Conservation (phyloP, 2,329 filamentous ascomycete genomes). For the Eutypa lata region DNA sequence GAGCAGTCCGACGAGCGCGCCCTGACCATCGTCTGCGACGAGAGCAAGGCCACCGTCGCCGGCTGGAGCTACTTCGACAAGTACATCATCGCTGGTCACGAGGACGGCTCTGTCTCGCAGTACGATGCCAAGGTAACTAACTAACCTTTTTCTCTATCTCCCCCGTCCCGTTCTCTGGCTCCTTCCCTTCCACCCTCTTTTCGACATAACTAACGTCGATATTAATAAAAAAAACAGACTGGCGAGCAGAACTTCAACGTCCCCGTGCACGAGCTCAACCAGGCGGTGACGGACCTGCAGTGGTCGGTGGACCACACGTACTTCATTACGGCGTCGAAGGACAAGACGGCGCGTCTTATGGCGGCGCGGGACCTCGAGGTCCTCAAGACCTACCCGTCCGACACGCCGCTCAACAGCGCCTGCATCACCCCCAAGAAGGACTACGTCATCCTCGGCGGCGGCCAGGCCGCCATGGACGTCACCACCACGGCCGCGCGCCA, state of each 20-base stretch:
- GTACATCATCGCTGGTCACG: slow-evolving; percentile 97
- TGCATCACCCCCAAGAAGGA: slow-evolving; percentile 94
- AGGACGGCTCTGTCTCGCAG: slow-evolving; percentile 87
- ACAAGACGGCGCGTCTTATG: slow-evolving; percentile 89
- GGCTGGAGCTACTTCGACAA: slow-evolving; percentile 93
- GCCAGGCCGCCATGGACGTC: slow-evolving; percentile 98
- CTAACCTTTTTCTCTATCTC: background rate
- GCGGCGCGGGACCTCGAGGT: slow-evolving; percentile 83
- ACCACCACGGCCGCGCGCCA: slow-evolving; percentile 90
- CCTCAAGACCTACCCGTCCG: slow-evolving; percentile 86
- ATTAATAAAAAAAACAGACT: too few relatives aligned
- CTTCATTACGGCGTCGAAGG: slow-evolving; percentile 97
- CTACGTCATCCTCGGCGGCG: slow-evolving; percentile 95
- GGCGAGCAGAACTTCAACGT: slow-evolving; percentile 80
- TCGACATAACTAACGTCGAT: too few relatives aligned
- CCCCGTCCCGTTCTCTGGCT: background rate
- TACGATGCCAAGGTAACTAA: slow-evolving; percentile 79
- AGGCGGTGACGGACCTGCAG: slow-evolving; percentile 86
- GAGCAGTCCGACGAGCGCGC: slow-evolving; percentile 81
- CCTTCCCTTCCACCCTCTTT: background rate
- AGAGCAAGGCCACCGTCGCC: slow-evolving; percentile 95
- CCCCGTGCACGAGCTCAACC: slow-evolving; percentile 81
- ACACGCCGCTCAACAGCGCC: slow-evolving; percentile 95
- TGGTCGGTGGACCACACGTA: slow-evolving; percentile 93
- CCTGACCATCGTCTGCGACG: slow-evolving; percentile 86